Evolutionary conservation across 2,329 filamentous ascomycete genomes (phyloP), one percentile per base, ranked within the genome.

Genomic region (Ceratocystis albifundus): DNA sequence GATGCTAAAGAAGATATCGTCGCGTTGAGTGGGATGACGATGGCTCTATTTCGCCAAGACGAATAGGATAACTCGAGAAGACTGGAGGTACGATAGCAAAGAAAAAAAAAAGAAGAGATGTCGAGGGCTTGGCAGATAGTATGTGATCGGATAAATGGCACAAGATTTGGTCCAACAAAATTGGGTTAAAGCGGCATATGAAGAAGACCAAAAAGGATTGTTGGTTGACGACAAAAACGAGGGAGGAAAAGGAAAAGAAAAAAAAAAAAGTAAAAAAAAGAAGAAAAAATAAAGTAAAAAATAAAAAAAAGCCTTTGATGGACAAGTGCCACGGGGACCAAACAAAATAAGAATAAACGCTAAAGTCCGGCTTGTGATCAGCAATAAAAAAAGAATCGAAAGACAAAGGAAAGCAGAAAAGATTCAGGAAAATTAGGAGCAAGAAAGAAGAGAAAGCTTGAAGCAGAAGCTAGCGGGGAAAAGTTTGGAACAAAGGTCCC

Each of bases 401-500:
- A 8, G 41, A 63, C 22, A 36, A 32, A 30, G 30, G 20, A 32
- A 50, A 45, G 4, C 44, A 63, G n/a, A 50, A 48, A 45, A 41
- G 36, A 41, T 10, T 12, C 36, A 44, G 15, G 41, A 48, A 48
- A 48, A 48, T 7, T 25, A 32, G 44, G 22, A 48, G n/a, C 22
- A 30, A n/a, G 44, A 63, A 48, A 48, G 30, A 46, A 62, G 20
- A 48, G 61, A 30, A 63, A 30, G 45, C 55, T 30, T 36, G 32
- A 59, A 59, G 55, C 28, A 59, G 10, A 59, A 59, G 55, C 28
- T 59, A 17, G 55, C 28, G 55, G 55, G 55, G 55, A n/a, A 59
- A 59, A 59, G 55, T 36, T 59, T 28, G 28, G 55, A 59, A 59
- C 30, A 36, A 59, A 30, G 55, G 55, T 59, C 55, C 55, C 55